Evolutionary conservation across 2,329 filamentous ascomycete genomes (phyloP).

Genomic region (Ophiostoma ulmi): DNA sequence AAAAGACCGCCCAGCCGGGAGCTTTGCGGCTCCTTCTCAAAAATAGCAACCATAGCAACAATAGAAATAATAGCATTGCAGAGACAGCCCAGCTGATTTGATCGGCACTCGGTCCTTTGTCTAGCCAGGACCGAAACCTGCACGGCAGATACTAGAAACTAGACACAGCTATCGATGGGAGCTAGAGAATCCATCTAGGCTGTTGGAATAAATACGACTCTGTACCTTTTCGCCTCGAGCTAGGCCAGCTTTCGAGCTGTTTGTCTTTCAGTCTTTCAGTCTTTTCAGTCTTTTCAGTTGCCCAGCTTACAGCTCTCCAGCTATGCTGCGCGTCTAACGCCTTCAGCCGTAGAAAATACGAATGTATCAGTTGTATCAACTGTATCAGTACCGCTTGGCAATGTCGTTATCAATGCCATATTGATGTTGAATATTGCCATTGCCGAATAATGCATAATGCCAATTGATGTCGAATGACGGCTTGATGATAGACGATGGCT

Average conservation of each 20-base stretch:
- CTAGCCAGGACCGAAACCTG: conserved; percentile 3
- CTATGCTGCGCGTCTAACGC: not conserved
- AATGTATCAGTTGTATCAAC: not conserved
- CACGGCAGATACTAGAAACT: not conserved
- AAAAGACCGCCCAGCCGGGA: conserved; percentile 2
- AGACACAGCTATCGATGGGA: not conserved
- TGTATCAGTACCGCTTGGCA: too few relatives aligned
- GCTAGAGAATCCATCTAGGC: too few relatives aligned
- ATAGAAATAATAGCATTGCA: not conserved
- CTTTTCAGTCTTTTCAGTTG: too few relatives aligned
- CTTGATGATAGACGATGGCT: not conserved
- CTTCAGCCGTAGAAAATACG: not conserved
- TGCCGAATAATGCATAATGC: too few relatives aligned
- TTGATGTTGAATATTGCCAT: too few relatives aligned
- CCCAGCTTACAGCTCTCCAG: not conserved
- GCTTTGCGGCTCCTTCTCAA: not conserved
- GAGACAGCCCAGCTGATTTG: not conserved
- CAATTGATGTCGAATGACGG: too few relatives aligned
- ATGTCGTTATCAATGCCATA: too few relatives aligned
- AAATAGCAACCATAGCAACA: too few relatives aligned
- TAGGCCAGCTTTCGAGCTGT: too few relatives aligned
- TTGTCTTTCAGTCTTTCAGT: too few relatives aligned
- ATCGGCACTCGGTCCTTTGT: not conserved
- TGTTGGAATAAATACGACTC: too few relatives aligned
- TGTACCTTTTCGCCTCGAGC: too few relatives aligned